phyloP scores from a whole-genome alignment of 306 rosid genomes.

The Pterocarpus macrocarpus region DNA sequence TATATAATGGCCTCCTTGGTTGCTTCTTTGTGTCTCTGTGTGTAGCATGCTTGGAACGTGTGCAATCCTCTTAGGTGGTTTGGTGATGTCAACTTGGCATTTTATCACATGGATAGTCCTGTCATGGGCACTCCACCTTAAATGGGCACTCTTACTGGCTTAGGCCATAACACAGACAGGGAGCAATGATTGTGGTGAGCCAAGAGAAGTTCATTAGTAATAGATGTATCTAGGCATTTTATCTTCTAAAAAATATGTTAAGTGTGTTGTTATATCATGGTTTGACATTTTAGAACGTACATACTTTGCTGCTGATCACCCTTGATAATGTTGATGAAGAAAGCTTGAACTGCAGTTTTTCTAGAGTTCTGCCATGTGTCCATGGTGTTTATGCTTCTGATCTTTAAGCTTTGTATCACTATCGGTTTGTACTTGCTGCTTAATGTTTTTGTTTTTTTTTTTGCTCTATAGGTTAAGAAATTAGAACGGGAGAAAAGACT shows the following conservation, averaged over 20 bases:
- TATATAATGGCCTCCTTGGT: slow-evolving; percentile 28
- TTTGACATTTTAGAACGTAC: background rate
- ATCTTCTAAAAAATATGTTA: slow-evolving; percentile 3
- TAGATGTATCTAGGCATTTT: slow-evolving; percentile 32
- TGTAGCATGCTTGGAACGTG: slow-evolving; percentile 40
- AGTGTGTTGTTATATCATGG: background rate
- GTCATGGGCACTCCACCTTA: background rate
- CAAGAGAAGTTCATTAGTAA: slow-evolving; percentile 16
- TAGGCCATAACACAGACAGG: background rate
- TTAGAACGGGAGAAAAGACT: slow-evolving; percentile 88
- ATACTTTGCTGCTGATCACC: background rate
- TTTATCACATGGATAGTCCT: background rate
- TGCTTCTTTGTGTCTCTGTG: slow-evolving; percentile 27
- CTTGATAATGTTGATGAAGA: slow-evolving; percentile 1
- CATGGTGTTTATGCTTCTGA: slow-evolving; percentile 18
- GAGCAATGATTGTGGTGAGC: background rate
- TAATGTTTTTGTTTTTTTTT: slow-evolving; percentile 26
- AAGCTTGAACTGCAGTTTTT: background rate
- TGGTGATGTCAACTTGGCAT: slow-evolving; percentile 14
- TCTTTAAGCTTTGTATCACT: slow-evolving; percentile 8
- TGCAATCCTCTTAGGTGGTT: slow-evolving; percentile 28
- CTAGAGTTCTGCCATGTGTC: background rate
- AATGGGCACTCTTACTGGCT: background rate
- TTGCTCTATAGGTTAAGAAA: slow-evolving; percentile 79
- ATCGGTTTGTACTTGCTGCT: slow-evolving; percentile 30